These are phyloP conservation scores for Bauhinia variegata DNA, from an alignment of 306 rosid species.

Conservation along the genomic window DNA sequence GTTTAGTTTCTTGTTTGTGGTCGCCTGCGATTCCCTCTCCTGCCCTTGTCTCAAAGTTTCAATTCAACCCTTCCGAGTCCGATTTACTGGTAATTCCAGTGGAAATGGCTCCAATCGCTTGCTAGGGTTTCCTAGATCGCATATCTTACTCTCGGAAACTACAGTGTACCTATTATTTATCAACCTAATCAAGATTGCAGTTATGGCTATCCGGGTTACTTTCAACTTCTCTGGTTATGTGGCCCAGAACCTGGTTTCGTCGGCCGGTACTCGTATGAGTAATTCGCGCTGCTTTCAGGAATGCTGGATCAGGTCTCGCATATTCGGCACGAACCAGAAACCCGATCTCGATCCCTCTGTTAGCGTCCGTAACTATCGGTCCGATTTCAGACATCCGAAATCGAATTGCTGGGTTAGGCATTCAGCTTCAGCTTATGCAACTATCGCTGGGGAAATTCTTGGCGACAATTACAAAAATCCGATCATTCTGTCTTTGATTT, in stretches of 20 bases:
- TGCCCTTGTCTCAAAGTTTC: neutral
- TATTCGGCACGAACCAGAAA: constrained; percentile 58
- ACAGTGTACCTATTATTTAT: constrained; percentile 49
- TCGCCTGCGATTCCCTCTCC: constrained; percentile 32
- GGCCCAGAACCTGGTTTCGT: constrained; percentile 75
- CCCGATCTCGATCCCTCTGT: constrained; percentile 53
- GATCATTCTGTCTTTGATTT: constrained; percentile 64
- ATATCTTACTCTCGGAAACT: constrained; percentile 29
- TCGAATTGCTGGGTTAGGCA: constrained; percentile 36
- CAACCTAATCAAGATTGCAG: constrained; percentile 34
- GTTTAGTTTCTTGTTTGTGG: neutral
- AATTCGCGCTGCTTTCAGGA: constrained; percentile 65
- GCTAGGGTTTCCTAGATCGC: constrained; percentile 48
- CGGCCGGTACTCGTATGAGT: constrained; percentile 60
- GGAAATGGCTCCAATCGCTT: constrained; percentile 43
- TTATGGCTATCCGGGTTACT: constrained; percentile 85
- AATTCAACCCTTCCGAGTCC: constrained; percentile 45
- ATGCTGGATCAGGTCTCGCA: constrained; percentile 64
- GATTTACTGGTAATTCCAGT: constrained; percentile 33
- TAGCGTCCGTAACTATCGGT: constrained; percentile 44
- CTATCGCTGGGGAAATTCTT: constrained; percentile 67
- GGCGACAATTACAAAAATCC: constrained; percentile 57
- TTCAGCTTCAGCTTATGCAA: constrained; percentile 44
- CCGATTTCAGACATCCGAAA: constrained; percentile 36
- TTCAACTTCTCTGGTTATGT: constrained; percentile 76